phyloP scores from a whole-genome alignment of 202 grass and related monocot species.

The Zizania palustris region DNA sequence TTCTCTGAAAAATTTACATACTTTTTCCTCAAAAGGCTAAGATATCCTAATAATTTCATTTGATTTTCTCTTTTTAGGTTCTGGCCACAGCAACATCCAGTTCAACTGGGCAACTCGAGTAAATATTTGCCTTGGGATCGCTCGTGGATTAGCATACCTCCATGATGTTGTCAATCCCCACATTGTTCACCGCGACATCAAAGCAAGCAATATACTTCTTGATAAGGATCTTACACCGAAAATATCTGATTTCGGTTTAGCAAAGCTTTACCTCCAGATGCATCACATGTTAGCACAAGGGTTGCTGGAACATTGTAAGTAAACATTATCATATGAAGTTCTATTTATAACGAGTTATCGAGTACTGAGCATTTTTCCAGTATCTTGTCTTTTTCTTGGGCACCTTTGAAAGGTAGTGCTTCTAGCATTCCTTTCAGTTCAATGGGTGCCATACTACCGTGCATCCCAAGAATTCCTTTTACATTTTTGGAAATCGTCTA shows the following conservation, averaged over 20 bases:
- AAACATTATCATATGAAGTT: slow-evolving; percentile 21
- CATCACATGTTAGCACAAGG: slow-evolving; percentile 70
- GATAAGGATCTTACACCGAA: slow-evolving; percentile 66
- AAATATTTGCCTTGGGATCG: slow-evolving; percentile 71
- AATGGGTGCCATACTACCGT: slow-evolving; percentile 7
- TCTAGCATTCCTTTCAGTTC: slow-evolving; percentile 1
- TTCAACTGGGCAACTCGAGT: slow-evolving; percentile 69
- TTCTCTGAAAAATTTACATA: neutral
- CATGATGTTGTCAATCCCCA: slow-evolving; percentile 61
- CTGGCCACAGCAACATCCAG: slow-evolving; percentile 58
- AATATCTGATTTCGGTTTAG: slow-evolving; percentile 84
- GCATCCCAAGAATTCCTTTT: slow-evolving; percentile 2
- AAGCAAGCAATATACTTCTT: slow-evolving; percentile 94
- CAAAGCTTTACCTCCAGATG: slow-evolving; percentile 75
- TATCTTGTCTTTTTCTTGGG: slow-evolving; percentile 14
- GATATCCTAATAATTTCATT: slow-evolving; percentile 8
- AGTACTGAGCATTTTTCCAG: neutral
- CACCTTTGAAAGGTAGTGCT: neutral
- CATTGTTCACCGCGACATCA: slow-evolving; percentile 77
- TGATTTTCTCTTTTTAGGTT: slow-evolving; percentile 43
- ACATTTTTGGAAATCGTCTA: neutral
- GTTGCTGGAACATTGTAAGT: slow-evolving; percentile 86
- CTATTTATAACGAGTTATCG: slow-evolving; percentile 3
- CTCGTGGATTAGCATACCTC: slow-evolving; percentile 62
- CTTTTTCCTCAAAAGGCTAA: neutral